These are phyloP conservation scores for Knufia petricola DNA, from an alignment of 2,329 filamentous ascomycete genomes.

Conservation along the genomic window DNA sequence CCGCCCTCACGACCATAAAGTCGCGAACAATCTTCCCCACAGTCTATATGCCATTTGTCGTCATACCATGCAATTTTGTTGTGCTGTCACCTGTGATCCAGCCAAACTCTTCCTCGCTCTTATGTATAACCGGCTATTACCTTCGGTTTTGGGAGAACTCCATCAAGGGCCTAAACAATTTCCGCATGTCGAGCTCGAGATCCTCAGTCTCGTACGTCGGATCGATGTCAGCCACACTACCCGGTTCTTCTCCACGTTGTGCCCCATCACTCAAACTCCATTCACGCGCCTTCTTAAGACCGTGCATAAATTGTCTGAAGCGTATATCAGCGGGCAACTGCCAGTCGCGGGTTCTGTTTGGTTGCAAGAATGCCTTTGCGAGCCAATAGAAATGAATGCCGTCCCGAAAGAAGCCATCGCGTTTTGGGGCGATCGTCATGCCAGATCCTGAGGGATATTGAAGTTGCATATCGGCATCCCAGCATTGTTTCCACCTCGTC, in stretches of 20 bases:
- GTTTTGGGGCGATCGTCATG: constrained; percentile 33
- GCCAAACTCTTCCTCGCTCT: background rate
- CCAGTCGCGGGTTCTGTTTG: constrained; percentile 45
- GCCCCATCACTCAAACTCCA: constrained; percentile 57
- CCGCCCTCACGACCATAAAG: background rate
- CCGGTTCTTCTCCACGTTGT: constrained; percentile 56
- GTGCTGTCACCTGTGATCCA: background rate
- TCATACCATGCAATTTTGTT: background rate
- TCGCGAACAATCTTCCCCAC: constrained; percentile 1
- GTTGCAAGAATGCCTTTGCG: constrained; percentile 55
- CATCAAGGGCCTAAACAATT: constrained; percentile 54
- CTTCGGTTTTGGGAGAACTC: background rate
- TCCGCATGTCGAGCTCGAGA: constrained; percentile 61
- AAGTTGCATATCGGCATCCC: constrained; percentile 59
- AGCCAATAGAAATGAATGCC: constrained; percentile 66
- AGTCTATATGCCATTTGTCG: constrained; percentile 7
- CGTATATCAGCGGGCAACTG: constrained; percentile 49
- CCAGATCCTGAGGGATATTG: constrained; percentile 49
- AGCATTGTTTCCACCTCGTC: constrained; percentile 62
- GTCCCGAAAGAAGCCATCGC: constrained; percentile 62
- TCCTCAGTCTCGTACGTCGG: constrained; percentile 55
- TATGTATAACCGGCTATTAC: background rate
- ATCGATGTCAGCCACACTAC: constrained; percentile 59
- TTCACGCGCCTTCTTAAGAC: constrained; percentile 48
- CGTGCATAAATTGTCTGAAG: constrained; percentile 50